Evolutionary conservation across 2,329 filamentous ascomycete species (phyloP).

Genomic region (Fusarium sp.): DNA sequence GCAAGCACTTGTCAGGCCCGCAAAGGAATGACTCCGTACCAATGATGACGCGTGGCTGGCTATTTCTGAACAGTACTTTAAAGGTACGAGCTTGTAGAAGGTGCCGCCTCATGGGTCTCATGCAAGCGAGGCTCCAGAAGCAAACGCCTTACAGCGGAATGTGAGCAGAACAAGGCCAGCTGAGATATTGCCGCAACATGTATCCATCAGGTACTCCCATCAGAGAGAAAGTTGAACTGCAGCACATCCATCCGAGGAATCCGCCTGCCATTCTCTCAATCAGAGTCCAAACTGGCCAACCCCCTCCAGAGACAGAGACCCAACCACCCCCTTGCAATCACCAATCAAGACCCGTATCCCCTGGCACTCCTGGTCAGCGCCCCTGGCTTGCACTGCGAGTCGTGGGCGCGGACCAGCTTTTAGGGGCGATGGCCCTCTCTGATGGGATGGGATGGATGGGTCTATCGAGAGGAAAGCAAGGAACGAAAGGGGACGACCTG

Average conservation of each 20-base stretch:
- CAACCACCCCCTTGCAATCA: slow-evolving; percentile 1
- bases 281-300: slow-evolving; percentile 26
- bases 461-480: slow-evolving; percentile 27
- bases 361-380: slow-evolving; percentile 18
- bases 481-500: slow-evolving; percentile 31
- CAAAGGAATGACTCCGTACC: slow-evolving; percentile 30
- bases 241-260: slow-evolving; percentile 25
- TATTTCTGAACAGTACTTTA: slow-evolving; percentile 10
- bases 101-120: slow-evolving; percentile 7
- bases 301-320: slow-evolving; percentile 23
- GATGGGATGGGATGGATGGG: slow-evolving; percentile 23
- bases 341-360: slow-evolving; percentile 26
- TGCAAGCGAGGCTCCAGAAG: neutral
- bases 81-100: slow-evolving; percentile 10
- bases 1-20: slow-evolving; percentile 4
- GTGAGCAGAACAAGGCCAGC: slow-evolving; percentile 9
- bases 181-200: slow-evolving; percentile 12
- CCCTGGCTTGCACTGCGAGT: slow-evolving; percentile 31
- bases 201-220: slow-evolving; percentile 15
- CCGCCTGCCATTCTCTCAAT: slow-evolving; percentile 23
- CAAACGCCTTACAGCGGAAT: neutral
- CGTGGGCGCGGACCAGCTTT: slow-evolving; percentile 28
- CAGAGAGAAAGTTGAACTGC: neutral
- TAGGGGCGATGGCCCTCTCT: slow-evolving; percentile 26
- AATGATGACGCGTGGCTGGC: slow-evolving; percentile 38